A percentile compares a stretch with the other conserved stretches of the same genome.
Evolutionary conservation across 805 yeast species (phyloP).

Genomic region (Pichia eremophila): DNA sequence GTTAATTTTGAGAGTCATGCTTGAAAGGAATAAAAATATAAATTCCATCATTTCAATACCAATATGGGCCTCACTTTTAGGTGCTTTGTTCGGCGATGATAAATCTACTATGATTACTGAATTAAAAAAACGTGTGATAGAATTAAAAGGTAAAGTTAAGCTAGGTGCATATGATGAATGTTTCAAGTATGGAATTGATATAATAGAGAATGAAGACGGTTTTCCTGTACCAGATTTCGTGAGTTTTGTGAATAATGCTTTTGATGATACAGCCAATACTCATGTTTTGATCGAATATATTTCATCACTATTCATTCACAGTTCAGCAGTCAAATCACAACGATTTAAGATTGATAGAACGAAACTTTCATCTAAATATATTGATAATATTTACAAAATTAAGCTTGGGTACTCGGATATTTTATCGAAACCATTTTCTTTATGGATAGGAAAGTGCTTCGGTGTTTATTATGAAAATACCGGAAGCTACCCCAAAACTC

Average conservation of each 20-base stretch:
- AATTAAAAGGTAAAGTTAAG: background rate
- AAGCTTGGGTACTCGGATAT: conserved; percentile 5
- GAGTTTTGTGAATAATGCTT: background rate
- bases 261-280: background rate
- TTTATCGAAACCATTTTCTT: conserved; percentile 12
- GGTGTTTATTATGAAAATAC: conserved; percentile 21
- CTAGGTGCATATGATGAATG: background rate
- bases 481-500: conserved; percentile 16
- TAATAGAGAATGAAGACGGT: background rate
- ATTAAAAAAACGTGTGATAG: background rate
- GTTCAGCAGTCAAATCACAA: background rate
- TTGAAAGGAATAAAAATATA: conserved; percentile 1
- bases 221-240: background rate
- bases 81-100: background rate
- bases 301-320: conserved; percentile 2
- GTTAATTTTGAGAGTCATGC: conserved; percentile 16
- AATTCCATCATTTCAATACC: background rate
- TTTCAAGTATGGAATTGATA: background rate
- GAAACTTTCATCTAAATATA: conserved; percentile 1
- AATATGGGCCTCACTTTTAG: background rate
- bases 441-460: conserved; percentile 26
- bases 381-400: conserved; percentile 15
- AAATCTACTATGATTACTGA: background rate
- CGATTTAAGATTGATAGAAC: background rate
- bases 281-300: background rate